Evolutionary conservation across 2,329 filamentous ascomycete genomes (phyloP), one percentile per base, ranked within the genome.

Genomic region (Arthrinium puccinioides): DNA sequence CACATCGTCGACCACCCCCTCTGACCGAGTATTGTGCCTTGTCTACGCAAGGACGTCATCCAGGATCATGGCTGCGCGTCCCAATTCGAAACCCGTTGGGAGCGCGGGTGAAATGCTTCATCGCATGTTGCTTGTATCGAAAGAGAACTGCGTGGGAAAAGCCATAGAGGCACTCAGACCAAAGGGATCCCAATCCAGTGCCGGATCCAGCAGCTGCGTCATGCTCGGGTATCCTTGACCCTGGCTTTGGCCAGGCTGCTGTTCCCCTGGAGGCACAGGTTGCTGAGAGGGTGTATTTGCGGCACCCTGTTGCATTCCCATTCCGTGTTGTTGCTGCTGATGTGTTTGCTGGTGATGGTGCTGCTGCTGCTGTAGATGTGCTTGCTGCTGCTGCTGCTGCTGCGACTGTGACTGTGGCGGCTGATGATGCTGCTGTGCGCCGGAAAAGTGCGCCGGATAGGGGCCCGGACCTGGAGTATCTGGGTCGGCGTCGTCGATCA

Each of bases 151-250:
- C 2, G 83, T 85, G 9, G 88, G 88, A 53, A 95, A 95, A 47
- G 90, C 86, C 90, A 95, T 95, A 63, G 87, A 94, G 24, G 89
- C 89, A 41, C 85, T 90, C 36, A 96, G 70, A 10, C 89, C 89
- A 53, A 96, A 97, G 1, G 90, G 90, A 60, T 96, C 89, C 61
- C 88, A 87, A 56, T 96, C 89, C 33, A 94, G 69, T 64, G 88
- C 86, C 14, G 88, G 84, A 53, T 96, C 89, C 28, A 79, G 59
- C 7, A 79, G 58, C 51, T 77, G 72, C 4, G 72, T 74, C 74
- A 79, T 78, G 15, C 73, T 74, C 6, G 74, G 73, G 55, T 87
- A 94, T 11, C 53, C 53, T 40, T 54, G 55, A 6, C 51, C 54
- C 35, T 57, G 52, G 9, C 52, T 52, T 29, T 57, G 54, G 19